phyloP scores from a whole-genome alignment of 345 rosid genomes.

The Brassica napus region Da-Ae NC_063434.1:3173501-3174000 shows the following conservation, averaged over 20 bases:
- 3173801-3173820: constrained; percentile 54
- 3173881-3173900: constrained; percentile 71
- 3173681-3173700: constrained; percentile 80
- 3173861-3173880: constrained; percentile 71
- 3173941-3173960: constrained; percentile 14
- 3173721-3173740: constrained; percentile 94
- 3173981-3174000: not conserved
- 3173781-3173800: constrained; percentile 76
- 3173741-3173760: constrained; percentile 79
- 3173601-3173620: constrained; percentile 80
- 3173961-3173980: constrained; percentile 31
- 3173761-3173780: constrained; percentile 42
- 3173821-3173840: constrained; percentile 73
- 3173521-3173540: constrained; percentile 11
- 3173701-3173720: constrained; percentile 81
- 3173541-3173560: constrained; percentile 7
- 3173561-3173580: constrained; percentile 10
- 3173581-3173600: constrained; percentile 42
- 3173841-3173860: constrained; percentile 54
- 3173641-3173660: constrained; percentile 44
- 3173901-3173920: constrained; percentile 77
- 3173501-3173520: not conserved
- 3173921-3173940: constrained; percentile 15
- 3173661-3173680: constrained; percentile 69
- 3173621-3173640: constrained; percentile 55